Evolutionary conservation across 2,329 filamentous ascomycete species (phyloP), one percentile per base, ranked within the genome.

Genomic region (Coniochaeta prunicola): DNA sequence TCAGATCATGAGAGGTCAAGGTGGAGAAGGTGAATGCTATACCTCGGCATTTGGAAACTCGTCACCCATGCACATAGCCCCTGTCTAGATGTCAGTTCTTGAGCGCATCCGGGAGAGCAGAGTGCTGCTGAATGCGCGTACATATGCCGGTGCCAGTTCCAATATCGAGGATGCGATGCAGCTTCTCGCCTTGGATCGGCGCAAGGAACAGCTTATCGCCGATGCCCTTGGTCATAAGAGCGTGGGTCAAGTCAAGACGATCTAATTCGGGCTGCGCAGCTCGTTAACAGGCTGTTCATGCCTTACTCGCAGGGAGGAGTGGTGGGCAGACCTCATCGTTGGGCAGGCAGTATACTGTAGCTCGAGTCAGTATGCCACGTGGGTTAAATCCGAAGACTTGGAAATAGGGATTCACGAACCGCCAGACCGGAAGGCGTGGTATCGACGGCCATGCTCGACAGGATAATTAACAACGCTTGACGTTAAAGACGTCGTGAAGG

Each of bases 121-220:
- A 30, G 36, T 15, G 40, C 10, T 26, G 21, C 21, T 28, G 30
- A 5, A 21, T 12, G 33, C 17, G 5, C 58, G 10, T 59, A 65
- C 75, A 78, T 31, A 75, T 74, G 8, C 76, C 76, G 2, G 73
- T 76, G 4, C 76, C 76, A 0, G 74, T 76, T 13, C 75, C 75
- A n/a, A 79, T 69, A 55, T 79, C 76, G 1, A 79, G 69, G 15
- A 79, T 68, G 5, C 65, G 66, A 2, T 70, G 68, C 15, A 67
- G 65, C 21, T 66, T 68, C 8, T 65, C 64, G 24, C 71, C 59
- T 19, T 65, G 58, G 19, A 74, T 62, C 2, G 70, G 69, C 1
- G 71, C 67, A 15, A 67, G 62, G 59, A 67, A 70, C 5, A 76
- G 65, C 13, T 59, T 57, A 28, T 59, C 53, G 48, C 59, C 59